Percentiles rank a stretch among this genome's conserved stretches.
Evolutionary conservation across 257 asterid species (phyloP).

Genomic region (Marsdenia floribunda): DNA sequence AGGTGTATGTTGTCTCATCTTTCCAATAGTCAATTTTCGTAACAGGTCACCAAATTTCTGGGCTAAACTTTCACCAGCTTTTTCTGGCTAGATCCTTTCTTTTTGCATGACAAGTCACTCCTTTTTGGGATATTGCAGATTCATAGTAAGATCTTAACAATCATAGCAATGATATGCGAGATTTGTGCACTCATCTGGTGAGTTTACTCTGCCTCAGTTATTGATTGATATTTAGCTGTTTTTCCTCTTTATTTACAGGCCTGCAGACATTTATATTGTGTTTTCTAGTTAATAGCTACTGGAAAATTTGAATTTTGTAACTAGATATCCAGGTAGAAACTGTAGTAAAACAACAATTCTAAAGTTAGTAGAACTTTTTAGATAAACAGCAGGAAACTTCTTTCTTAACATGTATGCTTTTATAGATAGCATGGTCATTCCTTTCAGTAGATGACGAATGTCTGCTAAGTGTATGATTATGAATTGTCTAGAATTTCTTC

Average conservation of each 20-base stretch:
- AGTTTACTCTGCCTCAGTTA: constrained; percentile 28
- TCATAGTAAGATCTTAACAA: constrained; percentile 80
- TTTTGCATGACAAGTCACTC: neutral
- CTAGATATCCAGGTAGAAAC: neutral
- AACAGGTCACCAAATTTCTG: neutral
- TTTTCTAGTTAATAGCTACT: neutral
- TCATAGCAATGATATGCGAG: constrained; percentile 77
- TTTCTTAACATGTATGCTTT: neutral
- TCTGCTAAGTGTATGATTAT: neutral
- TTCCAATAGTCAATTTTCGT: neutral
- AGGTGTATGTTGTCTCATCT: neutral
- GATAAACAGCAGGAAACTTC: neutral
- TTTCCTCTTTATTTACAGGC: neutral
- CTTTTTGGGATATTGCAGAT: constrained; percentile 44
- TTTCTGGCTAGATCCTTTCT: neutral
- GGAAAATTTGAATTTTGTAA: neutral
- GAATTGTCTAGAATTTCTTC: neutral
- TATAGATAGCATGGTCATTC: neutral
- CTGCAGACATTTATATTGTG: neutral
- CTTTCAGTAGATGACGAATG: neutral
- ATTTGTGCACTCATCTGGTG: constrained; percentile 90
- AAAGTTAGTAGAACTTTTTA: neutral
- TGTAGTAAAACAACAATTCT: neutral
- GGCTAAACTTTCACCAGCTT: neutral
- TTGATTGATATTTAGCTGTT: constrained; percentile 12